Conservation (phyloP, 257 asterid species). For the Solanum sparsipilum region DNA sequence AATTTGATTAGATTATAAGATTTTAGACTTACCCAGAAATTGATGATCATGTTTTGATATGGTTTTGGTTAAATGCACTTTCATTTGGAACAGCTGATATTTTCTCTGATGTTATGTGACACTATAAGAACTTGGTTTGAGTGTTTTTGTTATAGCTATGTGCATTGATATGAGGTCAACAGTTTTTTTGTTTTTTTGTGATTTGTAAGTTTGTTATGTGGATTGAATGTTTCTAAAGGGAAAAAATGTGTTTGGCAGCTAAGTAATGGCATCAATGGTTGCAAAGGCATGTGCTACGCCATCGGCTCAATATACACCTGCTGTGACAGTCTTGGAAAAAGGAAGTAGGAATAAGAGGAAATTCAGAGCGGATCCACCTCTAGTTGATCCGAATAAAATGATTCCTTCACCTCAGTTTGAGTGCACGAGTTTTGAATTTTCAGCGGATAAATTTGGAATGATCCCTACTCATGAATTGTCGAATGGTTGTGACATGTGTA, state of each 20-base stretch:
- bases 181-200: neutral
- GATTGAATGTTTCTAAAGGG: constrained; percentile 4
- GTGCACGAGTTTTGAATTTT: constrained; percentile 58
- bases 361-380: constrained; percentile 82
- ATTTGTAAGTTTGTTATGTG: constrained; percentile 2
- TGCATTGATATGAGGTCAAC: neutral
- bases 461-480: constrained; percentile 24
- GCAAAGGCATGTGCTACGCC: constrained; percentile 51
- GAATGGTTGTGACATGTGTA: constrained; percentile 51
- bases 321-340: constrained; percentile 52
- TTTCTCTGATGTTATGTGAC: neutral
- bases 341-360: constrained; percentile 92
- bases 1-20: neutral
- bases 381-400: constrained; percentile 44
- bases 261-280: constrained; percentile 70
- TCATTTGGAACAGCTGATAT: neutral
- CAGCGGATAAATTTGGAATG: constrained; percentile 61
- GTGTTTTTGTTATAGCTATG: neutral
- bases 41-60: neutral
- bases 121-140: neutral
- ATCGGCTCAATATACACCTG: constrained; percentile 53
- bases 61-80: neutral
- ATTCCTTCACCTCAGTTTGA: constrained; percentile 46
- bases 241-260: constrained; percentile 28
- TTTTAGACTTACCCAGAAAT: neutral